phyloP scores from a whole-genome alignment of 495 filamentous ascomycete genomes.

The Neohortaea acidophila region DNA sequence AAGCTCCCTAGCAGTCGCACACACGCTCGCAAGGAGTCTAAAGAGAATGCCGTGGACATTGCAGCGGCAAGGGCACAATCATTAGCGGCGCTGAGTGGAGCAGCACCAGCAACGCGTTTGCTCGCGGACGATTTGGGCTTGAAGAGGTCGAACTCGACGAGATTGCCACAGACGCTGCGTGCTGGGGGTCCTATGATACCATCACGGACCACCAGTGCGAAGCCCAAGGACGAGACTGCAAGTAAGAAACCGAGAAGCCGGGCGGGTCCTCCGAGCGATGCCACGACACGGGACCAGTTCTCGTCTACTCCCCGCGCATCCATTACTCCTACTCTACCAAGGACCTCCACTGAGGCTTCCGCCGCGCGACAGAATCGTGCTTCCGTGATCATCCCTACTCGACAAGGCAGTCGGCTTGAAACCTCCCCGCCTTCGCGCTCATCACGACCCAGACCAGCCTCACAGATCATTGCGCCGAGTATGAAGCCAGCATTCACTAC shows the following conservation, averaged over 20 bases:
- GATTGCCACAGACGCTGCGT: conserved; percentile 8
- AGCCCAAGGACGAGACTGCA: too few relatives aligned
- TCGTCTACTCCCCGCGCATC: too few relatives aligned
- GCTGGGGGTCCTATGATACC: conserved; percentile 4
- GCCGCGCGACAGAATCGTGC: too few relatives aligned
- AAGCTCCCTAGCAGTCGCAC: neutral
- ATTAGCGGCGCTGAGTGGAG: conserved; percentile 9
- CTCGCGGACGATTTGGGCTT: neutral
- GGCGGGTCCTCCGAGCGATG: too few relatives aligned
- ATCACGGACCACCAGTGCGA: conserved; percentile 9
- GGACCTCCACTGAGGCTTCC: too few relatives aligned
- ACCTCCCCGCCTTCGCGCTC: too few relatives aligned
- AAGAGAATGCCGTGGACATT: neutral
- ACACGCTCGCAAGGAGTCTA: neutral
- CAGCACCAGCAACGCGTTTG: neutral
- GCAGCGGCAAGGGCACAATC: conserved; percentile 11
- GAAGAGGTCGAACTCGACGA: conserved; percentile 11
- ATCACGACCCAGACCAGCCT: conserved; percentile 3
- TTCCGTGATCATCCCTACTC: too few relatives aligned
- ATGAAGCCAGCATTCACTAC: conserved; percentile 14
- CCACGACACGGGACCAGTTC: too few relatives aligned
- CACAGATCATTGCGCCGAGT: conserved; percentile 2
- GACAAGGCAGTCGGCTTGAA: too few relatives aligned
- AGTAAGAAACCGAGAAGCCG: too few relatives aligned
- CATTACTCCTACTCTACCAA: too few relatives aligned